Base-by-base conservation (phyloP, 164 flowering plant genomes). In the Houttuynia cordata region DNA sequence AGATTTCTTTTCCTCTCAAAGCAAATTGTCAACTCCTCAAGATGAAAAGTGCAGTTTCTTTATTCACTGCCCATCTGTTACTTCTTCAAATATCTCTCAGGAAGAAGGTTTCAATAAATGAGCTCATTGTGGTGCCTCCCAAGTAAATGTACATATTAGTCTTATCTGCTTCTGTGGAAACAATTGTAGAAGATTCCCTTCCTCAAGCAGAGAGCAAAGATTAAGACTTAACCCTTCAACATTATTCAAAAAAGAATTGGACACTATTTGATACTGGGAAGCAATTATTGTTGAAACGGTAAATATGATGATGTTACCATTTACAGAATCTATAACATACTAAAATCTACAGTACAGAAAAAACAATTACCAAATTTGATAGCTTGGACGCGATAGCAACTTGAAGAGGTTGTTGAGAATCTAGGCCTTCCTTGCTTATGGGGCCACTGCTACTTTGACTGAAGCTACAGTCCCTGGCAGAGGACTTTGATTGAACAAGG, bases 341-440 rank as follows among this genome's bases (percentile, higher is more conserved):
- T 17, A 12, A 10, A 45, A 12, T 12, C 49, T 8, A 45, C 49
- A 12, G 12, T 45, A 45, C 49, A 12, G 14, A 8, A 17, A 17
- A 45, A 45, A 45, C 4, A 45, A 45, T 73, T 52, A 94, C 99
- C 91, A 91, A 74, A 70, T 82, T 82, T 15, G 99, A 79, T 60
- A 91, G 67, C 66, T 88, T 94, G 56, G 99, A 91, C 40, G 97
- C 85, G 63, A 94, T 79, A 20, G 93, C 88, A 66, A 63, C 81
- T 76, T 86, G 97, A 52, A 91, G 70, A 64, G 99, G 96, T 69
- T 86, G 96, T 64, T 84, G 84, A 67, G 86, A 69, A 71, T 81
- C 89, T 59, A 79, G 79, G 52, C 91, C 88, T 63, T 76, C 79
- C 64, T 81, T 94, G 30, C 70, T 66, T 6, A 76, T 24, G 19